Evolutionary conservation across 352 stramenopile species (phyloP).

Genomic region (Phytophthora hybrid): DNA sequence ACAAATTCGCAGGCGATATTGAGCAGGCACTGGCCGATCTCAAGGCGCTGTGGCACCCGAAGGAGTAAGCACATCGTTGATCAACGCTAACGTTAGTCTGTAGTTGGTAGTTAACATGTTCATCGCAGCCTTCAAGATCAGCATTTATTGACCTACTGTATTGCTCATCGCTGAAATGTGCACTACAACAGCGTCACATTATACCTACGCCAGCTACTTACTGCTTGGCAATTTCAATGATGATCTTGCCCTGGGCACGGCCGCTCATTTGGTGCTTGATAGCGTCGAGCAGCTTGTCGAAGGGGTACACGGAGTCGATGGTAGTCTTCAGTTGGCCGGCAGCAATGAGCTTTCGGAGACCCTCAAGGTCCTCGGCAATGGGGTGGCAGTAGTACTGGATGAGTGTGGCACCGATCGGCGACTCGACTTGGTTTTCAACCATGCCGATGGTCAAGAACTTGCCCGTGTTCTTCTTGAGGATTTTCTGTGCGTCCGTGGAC

Average conservation of each 20-base stretch:
- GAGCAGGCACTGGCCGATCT: conserved; percentile 87
- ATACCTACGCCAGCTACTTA: not conserved
- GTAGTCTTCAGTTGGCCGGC: conserved; percentile 1
- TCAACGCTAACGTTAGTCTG: too few species aligned
- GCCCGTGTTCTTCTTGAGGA: conserved; percentile 36
- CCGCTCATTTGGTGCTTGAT: not conserved
- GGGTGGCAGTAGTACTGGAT: conserved; percentile 29
- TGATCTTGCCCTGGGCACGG: not conserved
- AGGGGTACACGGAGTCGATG: not conserved
- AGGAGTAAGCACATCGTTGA: conserved; percentile 29
- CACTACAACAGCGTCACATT: not conserved
- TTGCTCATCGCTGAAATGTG: not conserved
- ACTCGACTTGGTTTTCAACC: conserved; percentile 40
- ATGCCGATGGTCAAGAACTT: conserved; percentile 42
- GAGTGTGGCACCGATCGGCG: conserved; percentile 51
- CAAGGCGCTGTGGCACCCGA: conserved; percentile 63
- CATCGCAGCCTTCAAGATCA: too few species aligned
- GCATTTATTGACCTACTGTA: not conserved
- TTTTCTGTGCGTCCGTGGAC: conserved; percentile 41
- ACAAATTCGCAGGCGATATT: conserved; percentile 84
- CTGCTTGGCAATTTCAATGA: conserved; percentile 1
- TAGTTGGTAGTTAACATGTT: not conserved
- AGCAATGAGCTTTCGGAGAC: conserved; percentile 26
- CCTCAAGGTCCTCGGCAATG: conserved; percentile 39
- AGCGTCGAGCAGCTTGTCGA: not conserved